Evolutionary conservation across 768 basidiomycete genomes (phyloP), one percentile per base, ranked within the genome.

Genomic region (Suillus plorans): DNA sequence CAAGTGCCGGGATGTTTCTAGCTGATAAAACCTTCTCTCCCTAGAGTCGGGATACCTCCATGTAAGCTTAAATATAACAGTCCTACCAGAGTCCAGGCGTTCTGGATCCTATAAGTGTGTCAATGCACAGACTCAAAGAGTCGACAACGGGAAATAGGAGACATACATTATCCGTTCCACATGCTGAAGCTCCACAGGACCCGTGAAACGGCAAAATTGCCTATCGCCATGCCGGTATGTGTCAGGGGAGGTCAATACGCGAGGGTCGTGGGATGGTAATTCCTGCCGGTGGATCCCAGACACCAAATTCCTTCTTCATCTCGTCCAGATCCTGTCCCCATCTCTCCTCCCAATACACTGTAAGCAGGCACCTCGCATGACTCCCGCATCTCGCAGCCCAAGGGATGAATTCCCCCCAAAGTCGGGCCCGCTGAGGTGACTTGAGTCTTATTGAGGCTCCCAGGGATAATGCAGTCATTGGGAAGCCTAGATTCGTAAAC

Each of bases 331-430:
- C 83, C 76, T 93, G 88, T 60, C 86, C 86, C 97, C 96, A 99
- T 61, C 95, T 80, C 76, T 94, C 84, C 77, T 99, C 97, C 97
- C 97, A 99, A 71, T 96, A 96, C 1, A 99, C 89, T 1, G 90
- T 90, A 61, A 98, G 91, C 65, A 99, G 76, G 72, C 89, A 91
- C 70, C 81, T 82, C 1, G 91, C 86, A 66, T 81, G 85, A 34
- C 87, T 84, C 1, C 96, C 97, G 64, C 90, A 94, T 68, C 86
- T 86, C 66, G 97, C 76, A 14, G 95, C 96, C 97, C 97, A 99
- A 1, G 94, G 91, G 10, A 95, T 86, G 74, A 92, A 97, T 73
- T 97, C 94, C 13, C 81, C 79, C 74, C 91, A 87, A 49, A 95
- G 81, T 36, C 84, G 75, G 25, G 78, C 73, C 25, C 88, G 80